Base-by-base conservation (phyloP, 2,329 filamentous ascomycete species). In the Cladophialophora psammophila region DNA sequence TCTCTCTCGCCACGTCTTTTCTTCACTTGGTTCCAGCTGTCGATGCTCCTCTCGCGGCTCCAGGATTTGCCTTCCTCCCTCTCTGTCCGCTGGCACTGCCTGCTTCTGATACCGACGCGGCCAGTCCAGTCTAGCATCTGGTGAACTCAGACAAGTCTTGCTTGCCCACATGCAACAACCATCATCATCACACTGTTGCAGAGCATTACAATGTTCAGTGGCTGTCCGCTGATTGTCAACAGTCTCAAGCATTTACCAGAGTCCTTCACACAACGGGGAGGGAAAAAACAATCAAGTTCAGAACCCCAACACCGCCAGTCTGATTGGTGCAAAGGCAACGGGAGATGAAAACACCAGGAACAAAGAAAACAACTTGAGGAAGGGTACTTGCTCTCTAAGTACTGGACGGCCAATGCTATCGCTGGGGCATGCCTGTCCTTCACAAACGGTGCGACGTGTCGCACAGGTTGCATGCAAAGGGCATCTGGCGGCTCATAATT, bases 131-230 rank as follows among this genome's bases (percentile, higher is more conserved):
- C 52, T 7, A 35, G 34, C n/a, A 15, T 12, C n/a, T 31, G 8
- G 12, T n/a, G 18, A 10, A 55, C 40, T 59, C 35, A 38, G 58
- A 60, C 31, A 60, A 26, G 35, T 65, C 59, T 63, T 36, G 26
- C 31, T 42, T 32, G 63, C 20, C 58, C 50, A 60, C 26, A 31
- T 36, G 7, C 53, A 13, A 63, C 59, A 64, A 62, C 59, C 64
- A 69, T 42, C 64, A 67, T 69, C 67, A 67, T 66, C 36, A 68
- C 63, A 65, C 66, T 66, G 58, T 60, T 68, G 63, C 36, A 55
- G 20, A 45, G 36, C 38, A 38, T 50, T 36, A 66, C 59, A 68
- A 60, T 68, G 66, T 68, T 68, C 66, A 68, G 63, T 63, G 59
- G 59, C 54, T 57, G 58, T 34, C 38, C 26, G 53, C 34, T 36